phyloP scores from a whole-genome alignment of 345 rosid genomes.

The Corchorus capsularis region DNA sequence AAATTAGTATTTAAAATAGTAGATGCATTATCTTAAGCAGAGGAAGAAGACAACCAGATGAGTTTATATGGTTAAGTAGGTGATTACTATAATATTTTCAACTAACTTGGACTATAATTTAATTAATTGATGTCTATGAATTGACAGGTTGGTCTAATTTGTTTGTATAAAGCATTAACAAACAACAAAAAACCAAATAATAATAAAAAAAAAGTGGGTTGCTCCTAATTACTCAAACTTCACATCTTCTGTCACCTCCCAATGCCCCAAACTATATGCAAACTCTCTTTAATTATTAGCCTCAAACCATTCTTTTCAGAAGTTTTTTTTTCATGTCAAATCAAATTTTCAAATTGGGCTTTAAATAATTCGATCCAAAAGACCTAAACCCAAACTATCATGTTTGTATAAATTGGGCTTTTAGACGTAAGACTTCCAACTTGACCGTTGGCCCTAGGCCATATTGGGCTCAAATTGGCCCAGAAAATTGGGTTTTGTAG shows the following conservation, averaged over 20 bases:
- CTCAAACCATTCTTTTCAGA: no score
- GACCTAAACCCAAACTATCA: no score
- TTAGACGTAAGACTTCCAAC: no score
- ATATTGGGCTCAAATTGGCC: neutral
- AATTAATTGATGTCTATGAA: no score
- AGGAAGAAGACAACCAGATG: neutral
- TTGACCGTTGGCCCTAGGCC: neutral
- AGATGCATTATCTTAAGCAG: neutral
- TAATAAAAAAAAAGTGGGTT: neutral
- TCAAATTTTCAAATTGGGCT: no score
- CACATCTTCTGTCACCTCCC: neutral
- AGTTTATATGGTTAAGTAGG: neutral
- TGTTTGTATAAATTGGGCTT: no score
- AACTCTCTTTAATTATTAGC: neutral
- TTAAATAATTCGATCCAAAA: no score
- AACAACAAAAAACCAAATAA: neutral
- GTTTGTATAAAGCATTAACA: neutral
- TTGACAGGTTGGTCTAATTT: neutral
- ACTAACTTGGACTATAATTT: no score
- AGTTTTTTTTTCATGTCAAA: no score
- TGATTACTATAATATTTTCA: no score
- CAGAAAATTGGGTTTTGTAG: neutral
- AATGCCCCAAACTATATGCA: neutral
- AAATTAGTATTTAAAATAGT: neutral
- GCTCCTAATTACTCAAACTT: slow-evolving; percentile 7